Base-by-base conservation (phyloP, 331 rosid genomes). In the Cydonia oblonga region DNA sequence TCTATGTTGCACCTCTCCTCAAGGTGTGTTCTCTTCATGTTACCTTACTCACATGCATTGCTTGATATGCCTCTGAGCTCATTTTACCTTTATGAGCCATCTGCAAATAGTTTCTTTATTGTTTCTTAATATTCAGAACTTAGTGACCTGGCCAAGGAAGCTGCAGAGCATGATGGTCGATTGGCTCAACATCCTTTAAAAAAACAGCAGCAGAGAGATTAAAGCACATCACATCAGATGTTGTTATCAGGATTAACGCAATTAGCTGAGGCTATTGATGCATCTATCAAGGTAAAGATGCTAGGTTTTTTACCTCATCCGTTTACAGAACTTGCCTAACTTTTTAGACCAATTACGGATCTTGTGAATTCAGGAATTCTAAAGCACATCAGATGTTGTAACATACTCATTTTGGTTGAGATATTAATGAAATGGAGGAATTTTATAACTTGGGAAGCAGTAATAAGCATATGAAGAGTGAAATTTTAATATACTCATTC, bases 151-250 rank as follows among this genome's bases (percentile, higher is more conserved):
- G 76, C 53, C 32, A 51, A 28, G 64, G 96, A 90, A 80, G 98
- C 96, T 53, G 79, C 78, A n/a, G 76, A 77, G 66, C 83, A 76
- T 70, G 98, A 90, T 80, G 96, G 98, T 54, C 87, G 96, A 75
- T 83, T 90, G 69, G 98, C 90, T 62, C 87, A 90, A 32, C 81
- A 80, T 51, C 87, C 98, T 59, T 72, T 92, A 67, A 78, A 38
- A 46, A 80, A 82, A n/a, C 73, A 71, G 54, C 61, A 71, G 51
- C 80, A 92, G 57, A 83, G 98, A 92, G 85, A 80, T 82, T 32
- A 69, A 80, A 78, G 96, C 98, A 71, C 96, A 92, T 83, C 58
- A 69, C n/a, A n/a, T n/a, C n/a, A n/a, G 80, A 81, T 82, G 64
- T 54, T 92, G 82, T 78, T 81, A 51, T 86, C 86, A 53, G 63